These are phyloP conservation scores for Onygena corvina DNA, from an alignment of 2,329 filamentous ascomycete genomes.

Conservation along the genomic window DNA sequence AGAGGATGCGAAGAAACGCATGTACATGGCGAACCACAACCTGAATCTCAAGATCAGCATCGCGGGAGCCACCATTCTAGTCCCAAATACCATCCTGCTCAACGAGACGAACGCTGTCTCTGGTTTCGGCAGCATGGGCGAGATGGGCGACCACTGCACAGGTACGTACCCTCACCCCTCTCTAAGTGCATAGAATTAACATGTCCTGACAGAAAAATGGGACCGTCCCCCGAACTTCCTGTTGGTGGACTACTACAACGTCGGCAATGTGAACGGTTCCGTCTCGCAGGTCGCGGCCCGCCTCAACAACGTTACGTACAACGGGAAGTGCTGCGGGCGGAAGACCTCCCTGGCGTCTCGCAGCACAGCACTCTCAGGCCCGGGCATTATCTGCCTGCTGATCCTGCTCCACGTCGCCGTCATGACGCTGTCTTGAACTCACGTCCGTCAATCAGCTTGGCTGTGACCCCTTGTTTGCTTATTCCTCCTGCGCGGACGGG, in stretches of 20 bases:
- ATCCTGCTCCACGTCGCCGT: background rate
- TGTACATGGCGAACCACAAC: conserved; percentile 87
- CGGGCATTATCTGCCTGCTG: background rate
- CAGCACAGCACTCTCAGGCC: background rate
- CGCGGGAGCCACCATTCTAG: conserved; percentile 50
- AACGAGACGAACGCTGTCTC: conserved; percentile 59
- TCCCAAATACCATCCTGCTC: conserved; percentile 58
- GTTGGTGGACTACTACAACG: conserved; percentile 77
- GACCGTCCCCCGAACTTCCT: conserved; percentile 61
- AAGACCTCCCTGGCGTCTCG: conserved; percentile 10
- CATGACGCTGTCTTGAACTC: background rate
- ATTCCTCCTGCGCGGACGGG: no score
- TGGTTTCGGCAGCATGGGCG: conserved; percentile 55
- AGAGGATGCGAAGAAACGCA: conserved; percentile 45
- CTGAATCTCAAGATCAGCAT: conserved; percentile 66
- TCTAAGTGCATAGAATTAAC: conserved; percentile 13
- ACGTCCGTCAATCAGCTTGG: background rate
- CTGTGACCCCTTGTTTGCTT: no score
- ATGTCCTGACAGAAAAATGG: conserved; percentile 42
- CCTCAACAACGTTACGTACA: conserved; percentile 63
- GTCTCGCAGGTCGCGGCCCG: conserved; percentile 63
- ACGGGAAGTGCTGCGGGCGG: conserved; percentile 30
- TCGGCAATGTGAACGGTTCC: conserved; percentile 54
- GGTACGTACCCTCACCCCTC: conserved; percentile 23
- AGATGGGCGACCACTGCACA: conserved; percentile 51